Base-by-base conservation (phyloP, 1,139 yeast species). In the Taiozyma sp. region DNA sequence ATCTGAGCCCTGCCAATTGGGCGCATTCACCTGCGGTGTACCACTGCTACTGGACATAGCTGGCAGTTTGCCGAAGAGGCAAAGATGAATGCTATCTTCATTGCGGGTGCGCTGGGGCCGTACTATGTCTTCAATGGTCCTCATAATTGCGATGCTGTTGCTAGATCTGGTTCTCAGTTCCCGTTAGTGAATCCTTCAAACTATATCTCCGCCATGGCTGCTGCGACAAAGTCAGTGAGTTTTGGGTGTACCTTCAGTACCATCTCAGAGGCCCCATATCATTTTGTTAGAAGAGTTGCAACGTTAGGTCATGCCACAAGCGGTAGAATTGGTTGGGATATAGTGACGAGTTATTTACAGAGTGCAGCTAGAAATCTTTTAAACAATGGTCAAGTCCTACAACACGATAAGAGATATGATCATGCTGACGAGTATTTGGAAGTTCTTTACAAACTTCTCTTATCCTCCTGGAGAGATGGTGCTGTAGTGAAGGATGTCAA, bases 51-150 rank as follows among this genome's bases (percentile, higher is more conserved):
- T 75, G 79, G 79, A 68, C 67, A 2, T 62, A 73, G 39, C 57
- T 74, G 28, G 78, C 79, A 72, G 49, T 48, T 70, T 8, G 63
- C 75, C 42, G 79, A 75, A 54, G 64, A 62, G 47, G 78, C 76
- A 0, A 74, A 74, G 54, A 69, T 75, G 55, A 72, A 71, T 55
- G 70, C 74, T 1, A 56, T 74, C 19, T 75, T 75, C 54, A 61
- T 75, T 49, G 79, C 79, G 13, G 79, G 75, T 61, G 75, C 71
- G 4, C 60, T 74, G 26, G 78, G 77, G 3, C 73, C 71, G 6
- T 72, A 72, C 53, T 76, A 72, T 54, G 76, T 72, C 22, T 72
- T 72, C 55, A 59, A 70, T 43, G 63, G 60, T 2, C 72, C 74
- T 6, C 73, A 62, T 61, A 67, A 50, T 61, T 68, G 41, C 69